phyloP scores from a whole-genome alignment of 2,329 filamentous ascomycete genomes.

The Monosporascus sp. region DNA sequence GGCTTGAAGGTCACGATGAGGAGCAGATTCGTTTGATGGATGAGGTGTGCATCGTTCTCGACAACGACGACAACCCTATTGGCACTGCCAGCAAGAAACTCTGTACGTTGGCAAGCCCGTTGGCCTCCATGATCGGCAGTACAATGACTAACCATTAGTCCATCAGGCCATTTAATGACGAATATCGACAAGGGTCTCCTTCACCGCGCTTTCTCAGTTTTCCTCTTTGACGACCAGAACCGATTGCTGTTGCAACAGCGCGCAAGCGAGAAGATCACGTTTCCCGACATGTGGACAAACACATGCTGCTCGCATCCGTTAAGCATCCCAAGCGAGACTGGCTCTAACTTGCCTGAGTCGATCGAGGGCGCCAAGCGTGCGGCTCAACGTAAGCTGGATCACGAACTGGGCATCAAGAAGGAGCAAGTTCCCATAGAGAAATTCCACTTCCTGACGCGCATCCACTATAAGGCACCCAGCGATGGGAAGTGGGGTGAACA shows the following conservation, averaged over 20 bases:
- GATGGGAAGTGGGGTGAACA: conserved; percentile 99
- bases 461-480: conserved; percentile 96
- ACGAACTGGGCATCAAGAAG: conserved; percentile 87
- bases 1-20: conserved; percentile 87
- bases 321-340: conserved; percentile 86
- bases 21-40: conserved; percentile 99
- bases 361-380: conserved; percentile 85
- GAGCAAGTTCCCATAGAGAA: conserved; percentile 86
- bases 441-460: conserved; percentile 90
- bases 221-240: conserved; percentile 93
- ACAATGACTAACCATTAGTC: conserved; percentile 5
- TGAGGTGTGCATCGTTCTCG: conserved; percentile 94
- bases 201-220: conserved; percentile 95
- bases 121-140: background rate
- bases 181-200: conserved; percentile 96
- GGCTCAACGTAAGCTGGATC: conserved; percentile 86
- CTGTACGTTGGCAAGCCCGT: conserved; percentile 53
- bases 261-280: conserved; percentile 95
- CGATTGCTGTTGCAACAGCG: conserved; percentile 92
- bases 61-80: conserved; percentile 87
- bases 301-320: conserved; percentile 98
- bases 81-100: conserved; percentile 97
- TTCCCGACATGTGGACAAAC: conserved; percentile 99
- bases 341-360: conserved; percentile 71
- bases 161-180: conserved; percentile 88